Base-by-base conservation (phyloP, 2,329 filamentous ascomycete species). In the Penicillium fuscoglaucum region DNA sequence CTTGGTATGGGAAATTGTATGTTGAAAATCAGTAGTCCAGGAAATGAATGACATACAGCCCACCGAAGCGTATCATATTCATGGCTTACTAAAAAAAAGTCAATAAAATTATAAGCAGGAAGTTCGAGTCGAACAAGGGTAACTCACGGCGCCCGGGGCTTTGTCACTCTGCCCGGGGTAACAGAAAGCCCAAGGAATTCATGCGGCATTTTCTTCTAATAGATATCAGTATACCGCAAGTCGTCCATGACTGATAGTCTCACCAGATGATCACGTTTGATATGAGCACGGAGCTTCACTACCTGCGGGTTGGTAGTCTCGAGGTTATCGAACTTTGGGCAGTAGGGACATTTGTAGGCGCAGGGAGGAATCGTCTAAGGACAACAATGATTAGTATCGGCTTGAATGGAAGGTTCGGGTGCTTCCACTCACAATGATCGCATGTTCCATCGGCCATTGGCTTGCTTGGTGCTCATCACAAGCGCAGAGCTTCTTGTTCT, bases 321-420 rank as follows among this genome's bases (percentile, higher is more conserved):
- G n/a, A 24, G n/a, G 9, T 4, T 3, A 17, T 52, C 49, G 5
- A 31, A 52, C 8, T 31, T 24, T 3, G 39, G 39, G 39, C 49
- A 52, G 37, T 52, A 52, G 19, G 49, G 49, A 24, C 39, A 52
- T 19, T 44, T 52, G 19, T 52, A 52, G 6, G 39, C 19, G 19
- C 49, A 52, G 6, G 39, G 15, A n/a, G 26, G 49, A 43, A 52
- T 21, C 2, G n/a, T 43, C 49, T 44, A 41, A 29, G 10, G 1
- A 0, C 4, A 39, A 29, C 10, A 4, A 21, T 7, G 2, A 15
- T 50, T 19, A 28, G 17, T 2, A 28, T 39, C 5, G 6, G 7
- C n/a, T 17, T 19, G 3, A 21, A 50, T 35, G 3, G 6, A 15
- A 2, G 1, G 12, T 29, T 40, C 4, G 6, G 7, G 17, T 1